phyloP scores from a whole-genome alignment of 306 rosid genomes.

The Gastrolobium bilobum region DNA sequence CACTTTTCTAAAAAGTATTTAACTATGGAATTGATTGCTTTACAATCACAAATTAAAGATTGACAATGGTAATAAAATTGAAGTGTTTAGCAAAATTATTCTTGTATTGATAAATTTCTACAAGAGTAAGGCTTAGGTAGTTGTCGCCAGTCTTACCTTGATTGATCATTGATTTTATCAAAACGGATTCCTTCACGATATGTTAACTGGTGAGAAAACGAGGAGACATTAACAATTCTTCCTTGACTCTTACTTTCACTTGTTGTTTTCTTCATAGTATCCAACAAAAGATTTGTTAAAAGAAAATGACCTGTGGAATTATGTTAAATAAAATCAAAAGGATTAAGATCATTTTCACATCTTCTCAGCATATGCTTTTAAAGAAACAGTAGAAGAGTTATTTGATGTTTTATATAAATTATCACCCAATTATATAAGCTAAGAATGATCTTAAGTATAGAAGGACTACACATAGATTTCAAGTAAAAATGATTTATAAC shows the following conservation, averaged over 20 bases:
- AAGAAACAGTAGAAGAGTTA: background rate
- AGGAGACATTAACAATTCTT: slow-evolving; percentile 73
- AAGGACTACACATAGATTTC: too few relatives aligned
- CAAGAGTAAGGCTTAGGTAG: background rate
- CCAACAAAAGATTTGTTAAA: slow-evolving; percentile 71
- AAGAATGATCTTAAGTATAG: too few relatives aligned
- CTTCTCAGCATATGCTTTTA: background rate
- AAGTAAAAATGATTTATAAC: too few relatives aligned
- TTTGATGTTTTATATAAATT: too few relatives aligned
- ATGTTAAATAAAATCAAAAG: background rate
- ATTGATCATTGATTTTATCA: slow-evolving; percentile 63
- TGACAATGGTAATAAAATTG: background rate
- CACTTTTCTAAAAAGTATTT: too few relatives aligned
- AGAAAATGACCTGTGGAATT: slow-evolving; percentile 74
- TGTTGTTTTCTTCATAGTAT: slow-evolving; percentile 72
- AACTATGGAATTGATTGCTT: too few relatives aligned
- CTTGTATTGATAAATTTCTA: background rate
- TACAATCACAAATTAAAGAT: background rate
- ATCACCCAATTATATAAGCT: too few relatives aligned
- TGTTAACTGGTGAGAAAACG: slow-evolving; percentile 58
- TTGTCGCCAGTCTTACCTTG: slow-evolving; percentile 55
- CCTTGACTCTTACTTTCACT: slow-evolving; percentile 64
- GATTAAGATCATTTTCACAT: background rate
- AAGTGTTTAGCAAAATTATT: background rate
- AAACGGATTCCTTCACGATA: slow-evolving; percentile 74